Percentiles rank a stretch among this genome's conserved stretches.
Conservation (phyloP, 2,329 filamentous ascomycete genomes). For the Didymella pinodella region DNA sequence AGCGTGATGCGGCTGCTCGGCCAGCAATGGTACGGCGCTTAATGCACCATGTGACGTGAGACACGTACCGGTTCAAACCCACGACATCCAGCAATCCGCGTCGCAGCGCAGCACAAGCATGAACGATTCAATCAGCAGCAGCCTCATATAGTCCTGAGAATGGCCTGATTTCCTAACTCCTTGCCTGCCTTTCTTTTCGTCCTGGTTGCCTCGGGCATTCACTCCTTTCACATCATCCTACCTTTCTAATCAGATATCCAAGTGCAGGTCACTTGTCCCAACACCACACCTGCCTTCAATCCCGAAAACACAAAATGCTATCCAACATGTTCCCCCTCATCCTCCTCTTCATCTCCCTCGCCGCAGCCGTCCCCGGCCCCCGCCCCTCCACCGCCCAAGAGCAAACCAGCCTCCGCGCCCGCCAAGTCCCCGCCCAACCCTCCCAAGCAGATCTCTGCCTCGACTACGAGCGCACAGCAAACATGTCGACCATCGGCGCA, state of each 20-base stretch:
- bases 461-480: slow-evolving; percentile 57
- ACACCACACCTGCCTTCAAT: slow-evolving; percentile 6
- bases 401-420: slow-evolving; percentile 27
- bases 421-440: slow-evolving; percentile 38
- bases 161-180: slow-evolving; percentile 41
- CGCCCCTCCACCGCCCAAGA: slow-evolving; percentile 25
- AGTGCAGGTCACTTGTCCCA: slow-evolving; percentile 44
- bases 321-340: slow-evolving; percentile 38
- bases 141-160: slow-evolving; percentile 41
- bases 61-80: slow-evolving; percentile 38
- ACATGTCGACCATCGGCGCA: slow-evolving; percentile 57
- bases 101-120: slow-evolving; percentile 42
- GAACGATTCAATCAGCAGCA: slow-evolving; percentile 28
- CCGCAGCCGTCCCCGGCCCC: slow-evolving; percentile 24
- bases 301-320: slow-evolving; percentile 32
- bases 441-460: slow-evolving; percentile 47
- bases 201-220: slow-evolving; percentile 33
- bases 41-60: slow-evolving; percentile 35
- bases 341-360: slow-evolving; percentile 36
- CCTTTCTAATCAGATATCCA: slow-evolving; percentile 4
- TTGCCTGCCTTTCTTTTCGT: slow-evolving; percentile 31
- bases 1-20: neutral
- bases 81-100: slow-evolving; percentile 38
- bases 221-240: slow-evolving; percentile 22
- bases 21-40: slow-evolving; percentile 32